These are phyloP conservation scores for Echinochloa phyllopogon DNA, from an alignment of 176 grass and related monocot species.

Conservation along the genomic window DNA sequence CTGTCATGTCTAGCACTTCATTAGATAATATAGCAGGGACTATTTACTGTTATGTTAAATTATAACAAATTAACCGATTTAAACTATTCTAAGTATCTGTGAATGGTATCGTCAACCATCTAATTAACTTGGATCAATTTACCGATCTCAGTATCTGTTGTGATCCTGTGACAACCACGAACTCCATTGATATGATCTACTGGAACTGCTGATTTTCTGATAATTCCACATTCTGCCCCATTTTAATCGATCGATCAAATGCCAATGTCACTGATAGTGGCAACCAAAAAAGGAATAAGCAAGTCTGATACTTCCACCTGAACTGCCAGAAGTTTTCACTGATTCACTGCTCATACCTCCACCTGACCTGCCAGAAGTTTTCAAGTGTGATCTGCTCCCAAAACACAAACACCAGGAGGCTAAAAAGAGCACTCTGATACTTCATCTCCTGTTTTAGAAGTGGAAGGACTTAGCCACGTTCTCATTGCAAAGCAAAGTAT, in stretches of 20 bases:
- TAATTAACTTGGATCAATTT: not conserved
- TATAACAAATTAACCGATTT: not conserved
- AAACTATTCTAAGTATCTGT: not conserved
- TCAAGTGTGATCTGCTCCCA: too few species aligned
- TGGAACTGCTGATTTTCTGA: not conserved
- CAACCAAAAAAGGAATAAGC: too few species aligned
- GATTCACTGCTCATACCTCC: not conserved
- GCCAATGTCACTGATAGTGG: not conserved
- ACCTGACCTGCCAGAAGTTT: not conserved
- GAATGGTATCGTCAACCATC: not conserved
- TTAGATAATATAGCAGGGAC: not conserved
- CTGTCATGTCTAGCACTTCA: not conserved
- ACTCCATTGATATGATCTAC: not conserved
- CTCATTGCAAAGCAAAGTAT: not conserved
- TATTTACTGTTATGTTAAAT: not conserved
- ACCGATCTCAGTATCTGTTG: not conserved
- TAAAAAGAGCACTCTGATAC: not conserved
- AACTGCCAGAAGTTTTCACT: not conserved
- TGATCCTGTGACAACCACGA: not conserved
- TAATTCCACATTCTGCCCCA: not conserved
- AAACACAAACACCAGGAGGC: not conserved
- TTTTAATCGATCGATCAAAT: not conserved
- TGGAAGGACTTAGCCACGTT: not conserved
- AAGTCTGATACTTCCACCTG: not conserved
- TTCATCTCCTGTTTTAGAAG: not conserved